Percentiles rank a stretch among this genome's conserved stretches.
Conservation (phyloP, 257 asterid genomes). For the Rehmannia glutinosa region DNA sequence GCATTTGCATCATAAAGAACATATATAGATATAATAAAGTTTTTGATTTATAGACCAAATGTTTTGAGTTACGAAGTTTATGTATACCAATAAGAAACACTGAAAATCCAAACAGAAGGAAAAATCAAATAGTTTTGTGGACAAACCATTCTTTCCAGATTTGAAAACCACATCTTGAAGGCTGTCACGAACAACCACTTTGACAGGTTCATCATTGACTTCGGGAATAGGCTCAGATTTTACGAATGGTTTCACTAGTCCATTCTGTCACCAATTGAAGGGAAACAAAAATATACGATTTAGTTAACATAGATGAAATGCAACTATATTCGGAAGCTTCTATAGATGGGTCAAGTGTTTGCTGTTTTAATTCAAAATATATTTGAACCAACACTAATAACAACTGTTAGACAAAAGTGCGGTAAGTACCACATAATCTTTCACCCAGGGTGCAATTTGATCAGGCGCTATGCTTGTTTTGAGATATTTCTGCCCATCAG, state of each 20-base stretch:
- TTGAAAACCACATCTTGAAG: conserved; percentile 56
- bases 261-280: conserved; percentile 45
- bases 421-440: conserved; percentile 61
- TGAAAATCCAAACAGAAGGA: neutral
- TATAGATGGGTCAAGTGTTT: neutral
- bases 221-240: conserved; percentile 81
- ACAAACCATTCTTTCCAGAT: conserved; percentile 75
- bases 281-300: neutral
- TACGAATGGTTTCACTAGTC: conserved; percentile 48
- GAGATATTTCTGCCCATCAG: conserved; percentile 50
- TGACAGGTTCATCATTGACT: conserved; percentile 73
- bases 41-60: neutral
- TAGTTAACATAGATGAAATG: neutral
- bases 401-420: neutral
- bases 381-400: neutral
- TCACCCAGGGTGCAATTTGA: conserved; percentile 55
- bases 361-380: neutral
- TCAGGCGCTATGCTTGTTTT: conserved; percentile 53
- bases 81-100: neutral
- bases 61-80: neutral
- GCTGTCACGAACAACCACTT: conserved; percentile 70
- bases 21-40: neutral
- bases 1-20: neutral
- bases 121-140: neutral
- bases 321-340: neutral